phyloP scores from a whole-genome alignment of 73 alveolate species.

The Tetrahymena elliotti region DNA sequence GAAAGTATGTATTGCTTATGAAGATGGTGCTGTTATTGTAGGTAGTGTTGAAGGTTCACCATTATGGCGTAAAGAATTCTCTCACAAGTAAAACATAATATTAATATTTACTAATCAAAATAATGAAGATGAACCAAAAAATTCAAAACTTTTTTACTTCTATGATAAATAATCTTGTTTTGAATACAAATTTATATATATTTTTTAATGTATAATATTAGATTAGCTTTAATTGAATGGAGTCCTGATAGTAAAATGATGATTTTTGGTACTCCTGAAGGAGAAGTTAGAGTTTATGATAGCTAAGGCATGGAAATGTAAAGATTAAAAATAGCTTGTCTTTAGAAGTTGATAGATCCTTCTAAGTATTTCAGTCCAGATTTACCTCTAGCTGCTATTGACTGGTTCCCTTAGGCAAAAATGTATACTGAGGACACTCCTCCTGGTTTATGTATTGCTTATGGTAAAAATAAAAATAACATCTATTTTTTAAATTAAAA shows the following conservation, averaged over 20 bases:
- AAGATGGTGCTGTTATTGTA: conserved; percentile 99
- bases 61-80: conserved; percentile 93
- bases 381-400: conserved; percentile 61
- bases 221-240: conserved; percentile 95
- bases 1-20: conserved; percentile 90
- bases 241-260: conserved; percentile 97
- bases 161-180: too few species aligned
- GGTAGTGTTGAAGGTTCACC: conserved; percentile 99
- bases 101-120: neutral
- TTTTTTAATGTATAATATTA: conserved; percentile 1
- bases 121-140: neutral
- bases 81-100: neutral
- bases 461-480: neutral
- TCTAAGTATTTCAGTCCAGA: conserved; percentile 8
- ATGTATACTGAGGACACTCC: conserved; percentile 43
- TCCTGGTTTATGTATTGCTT: conserved; percentile 28
- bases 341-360: conserved; percentile 51
- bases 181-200: neutral
- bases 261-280: conserved; percentile 93
- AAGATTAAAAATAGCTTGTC: conserved; percentile 60
- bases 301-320: conserved; percentile 67
- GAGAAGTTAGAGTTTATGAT: conserved; percentile 86
- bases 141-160: too few species aligned
- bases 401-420: conserved; percentile 62
- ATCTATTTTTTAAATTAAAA: neutral